Percentiles rank a stretch among this genome's conserved stretches.
phyloP scores from a whole-genome alignment of 495 filamentous ascomycete species.

The Echria macrotheca region DNA sequence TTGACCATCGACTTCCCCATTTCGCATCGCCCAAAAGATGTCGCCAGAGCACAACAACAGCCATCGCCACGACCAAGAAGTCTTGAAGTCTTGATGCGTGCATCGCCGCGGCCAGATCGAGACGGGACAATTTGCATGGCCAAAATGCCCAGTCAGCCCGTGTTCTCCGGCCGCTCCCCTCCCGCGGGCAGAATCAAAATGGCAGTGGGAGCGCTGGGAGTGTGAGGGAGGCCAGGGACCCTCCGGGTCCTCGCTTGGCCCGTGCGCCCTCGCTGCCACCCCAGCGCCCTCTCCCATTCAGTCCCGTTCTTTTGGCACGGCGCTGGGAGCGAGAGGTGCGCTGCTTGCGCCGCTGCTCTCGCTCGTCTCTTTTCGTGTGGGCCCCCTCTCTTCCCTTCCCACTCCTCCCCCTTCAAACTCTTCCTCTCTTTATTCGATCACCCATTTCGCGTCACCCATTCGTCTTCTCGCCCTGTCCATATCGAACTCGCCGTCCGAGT shows the following conservation, averaged over 20 bases:
- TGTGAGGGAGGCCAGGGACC: no score
- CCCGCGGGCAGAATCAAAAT: neutral
- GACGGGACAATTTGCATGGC: no score
- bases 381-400: slow-evolving; percentile 24
- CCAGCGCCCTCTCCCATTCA: no score
- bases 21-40: neutral
- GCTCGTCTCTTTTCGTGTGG: slow-evolving; percentile 22
- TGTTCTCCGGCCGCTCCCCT: neutral
- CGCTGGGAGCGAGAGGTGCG: neutral
- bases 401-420: slow-evolving; percentile 32
- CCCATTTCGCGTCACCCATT: slow-evolving; percentile 29
- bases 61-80: neutral
- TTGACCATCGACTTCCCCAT: neutral
- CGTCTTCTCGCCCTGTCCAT: slow-evolving; percentile 16
- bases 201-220: neutral
- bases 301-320: slow-evolving; percentile 13
- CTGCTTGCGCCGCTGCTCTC: slow-evolving; percentile 12
- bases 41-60: neutral
- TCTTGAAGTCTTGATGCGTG: neutral
- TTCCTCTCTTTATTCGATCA: slow-evolving; percentile 25
- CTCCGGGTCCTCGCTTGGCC: slow-evolving; percentile 4
- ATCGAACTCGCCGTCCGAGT: slow-evolving; percentile 19
- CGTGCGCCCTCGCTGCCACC: slow-evolving; percentile 11
- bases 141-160: neutral
- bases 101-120: no score